Conservation (phyloP, 345 rosid species). For the Rhodamnia rubescens region DNA sequence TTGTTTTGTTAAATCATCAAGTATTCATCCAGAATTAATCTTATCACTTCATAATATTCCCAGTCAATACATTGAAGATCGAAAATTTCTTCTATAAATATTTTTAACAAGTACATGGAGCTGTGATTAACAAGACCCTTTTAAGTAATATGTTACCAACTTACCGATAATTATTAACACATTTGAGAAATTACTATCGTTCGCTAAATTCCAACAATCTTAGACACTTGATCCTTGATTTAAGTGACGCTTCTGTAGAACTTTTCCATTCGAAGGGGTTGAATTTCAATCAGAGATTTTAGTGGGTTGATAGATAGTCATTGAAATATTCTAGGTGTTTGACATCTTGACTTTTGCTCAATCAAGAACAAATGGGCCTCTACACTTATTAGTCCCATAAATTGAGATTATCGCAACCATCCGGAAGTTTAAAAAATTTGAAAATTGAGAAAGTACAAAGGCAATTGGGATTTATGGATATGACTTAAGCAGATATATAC, state of each 20-base stretch:
- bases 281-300: too few species aligned
- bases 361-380: background rate
- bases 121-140: background rate
- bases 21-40: too few species aligned
- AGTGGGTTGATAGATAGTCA: too few species aligned
- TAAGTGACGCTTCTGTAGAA: too few species aligned
- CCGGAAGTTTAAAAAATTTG: background rate
- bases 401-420: background rate
- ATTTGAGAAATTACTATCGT: background rate
- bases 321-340: too few species aligned
- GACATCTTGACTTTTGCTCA: background rate
- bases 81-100: background rate
- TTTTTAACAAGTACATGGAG: background rate
- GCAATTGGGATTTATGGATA: background rate
- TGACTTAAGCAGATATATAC: too few species aligned
- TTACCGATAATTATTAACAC: background rate
- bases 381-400: background rate
- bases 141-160: background rate
- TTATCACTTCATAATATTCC: too few species aligned
- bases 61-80: background rate
- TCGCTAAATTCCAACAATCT: background rate
- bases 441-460: background rate
- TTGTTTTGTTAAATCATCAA: too few species aligned
- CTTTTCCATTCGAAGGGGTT: too few species aligned
- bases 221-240: too few species aligned